phyloP scores from a whole-genome alignment of 768 basidiomycete genomes.

The Leccinum aurantiacum region DNA sequence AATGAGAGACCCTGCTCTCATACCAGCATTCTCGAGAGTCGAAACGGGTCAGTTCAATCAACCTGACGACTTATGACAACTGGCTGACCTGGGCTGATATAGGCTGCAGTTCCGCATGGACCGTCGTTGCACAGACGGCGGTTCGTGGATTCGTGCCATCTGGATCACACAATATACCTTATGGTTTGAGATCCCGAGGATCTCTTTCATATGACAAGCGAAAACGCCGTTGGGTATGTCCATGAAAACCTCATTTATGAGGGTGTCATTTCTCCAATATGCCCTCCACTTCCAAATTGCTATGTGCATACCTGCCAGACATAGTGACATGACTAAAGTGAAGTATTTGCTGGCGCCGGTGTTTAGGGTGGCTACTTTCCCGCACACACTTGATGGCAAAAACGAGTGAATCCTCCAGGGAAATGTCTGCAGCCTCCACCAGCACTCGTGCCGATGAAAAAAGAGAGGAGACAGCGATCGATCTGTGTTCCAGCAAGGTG shows the following conservation, averaged over 20 bases:
- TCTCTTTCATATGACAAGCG: no score
- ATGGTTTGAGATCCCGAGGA: conserved; percentile 71
- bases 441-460: conserved; percentile 69
- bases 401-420: conserved; percentile 37
- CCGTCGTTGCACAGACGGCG: conserved; percentile 46
- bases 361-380: conserved; percentile 38
- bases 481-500: conserved; percentile 52
- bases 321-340: conserved; percentile 50
- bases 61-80: not conserved
- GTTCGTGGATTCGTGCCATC: conserved; percentile 41
- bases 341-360: conserved; percentile 51
- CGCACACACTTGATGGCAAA: conserved; percentile 78
- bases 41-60: conserved; percentile 6
- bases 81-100: conserved; percentile 69
- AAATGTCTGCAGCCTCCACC: conserved; percentile 67
- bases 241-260: conserved; percentile 61
- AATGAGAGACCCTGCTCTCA: conserved; percentile 30
- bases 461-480: conserved; percentile 60
- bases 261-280: conserved; percentile 51
- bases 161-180: conserved; percentile 44
- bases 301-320: conserved; percentile 63
- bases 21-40: conserved; percentile 53
- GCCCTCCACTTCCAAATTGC: conserved; percentile 48
- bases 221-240: no score
- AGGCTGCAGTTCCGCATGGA: conserved; percentile 58